A percentile compares a stretch with the other conserved stretches of the same genome.
Conservation (phyloP, 2,329 filamentous ascomycete species). For the Phyllosticta capitalensis region DNA sequence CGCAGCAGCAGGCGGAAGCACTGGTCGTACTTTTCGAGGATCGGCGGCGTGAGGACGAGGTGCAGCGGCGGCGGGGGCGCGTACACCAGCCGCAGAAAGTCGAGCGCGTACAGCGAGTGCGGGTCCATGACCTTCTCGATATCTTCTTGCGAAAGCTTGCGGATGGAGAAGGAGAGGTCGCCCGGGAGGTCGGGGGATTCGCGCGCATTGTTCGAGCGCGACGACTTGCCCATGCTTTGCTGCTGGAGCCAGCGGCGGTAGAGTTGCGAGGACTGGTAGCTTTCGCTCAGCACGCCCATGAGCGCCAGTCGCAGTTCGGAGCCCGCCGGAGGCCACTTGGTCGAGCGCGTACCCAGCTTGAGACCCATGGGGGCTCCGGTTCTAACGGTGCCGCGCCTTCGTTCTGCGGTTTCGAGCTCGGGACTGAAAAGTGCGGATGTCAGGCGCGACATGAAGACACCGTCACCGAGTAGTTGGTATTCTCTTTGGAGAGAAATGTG, state of each 20-base stretch:
- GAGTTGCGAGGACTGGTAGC: slow-evolving; percentile 42
- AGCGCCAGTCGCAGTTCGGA: slow-evolving; percentile 85
- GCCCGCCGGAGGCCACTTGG: slow-evolving; percentile 78
- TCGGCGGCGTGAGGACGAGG: slow-evolving; percentile 59
- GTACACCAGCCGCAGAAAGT: slow-evolving; percentile 84
- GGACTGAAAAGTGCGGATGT: slow-evolving; percentile 78
- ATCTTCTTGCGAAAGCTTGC: slow-evolving; percentile 67
- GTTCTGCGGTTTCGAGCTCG: slow-evolving; percentile 69
- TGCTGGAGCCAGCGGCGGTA: slow-evolving; percentile 18
- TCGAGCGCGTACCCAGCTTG: slow-evolving; percentile 68
- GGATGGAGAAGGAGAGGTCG: slow-evolving; percentile 61
- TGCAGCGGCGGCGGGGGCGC: slow-evolving; percentile 62
- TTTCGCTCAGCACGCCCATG: slow-evolving; percentile 75
- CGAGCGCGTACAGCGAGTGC: slow-evolving; percentile 75
- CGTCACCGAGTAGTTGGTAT: slow-evolving; percentile 79
- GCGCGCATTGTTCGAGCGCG: neutral
- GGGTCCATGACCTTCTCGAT: slow-evolving; percentile 77
- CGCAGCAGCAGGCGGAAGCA: slow-evolving; percentile 75
- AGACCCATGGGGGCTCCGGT: slow-evolving; percentile 65
- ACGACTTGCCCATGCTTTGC: neutral
- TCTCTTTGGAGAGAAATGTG: slow-evolving; percentile 68
- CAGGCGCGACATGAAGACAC: slow-evolving; percentile 69
- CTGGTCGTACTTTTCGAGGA: slow-evolving; percentile 71
- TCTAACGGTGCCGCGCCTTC: slow-evolving; percentile 52
- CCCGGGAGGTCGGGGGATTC: slow-evolving; percentile 28